phyloP scores from a whole-genome alignment of 495 filamentous ascomycete species.

The Immersiella caudata region DNA sequence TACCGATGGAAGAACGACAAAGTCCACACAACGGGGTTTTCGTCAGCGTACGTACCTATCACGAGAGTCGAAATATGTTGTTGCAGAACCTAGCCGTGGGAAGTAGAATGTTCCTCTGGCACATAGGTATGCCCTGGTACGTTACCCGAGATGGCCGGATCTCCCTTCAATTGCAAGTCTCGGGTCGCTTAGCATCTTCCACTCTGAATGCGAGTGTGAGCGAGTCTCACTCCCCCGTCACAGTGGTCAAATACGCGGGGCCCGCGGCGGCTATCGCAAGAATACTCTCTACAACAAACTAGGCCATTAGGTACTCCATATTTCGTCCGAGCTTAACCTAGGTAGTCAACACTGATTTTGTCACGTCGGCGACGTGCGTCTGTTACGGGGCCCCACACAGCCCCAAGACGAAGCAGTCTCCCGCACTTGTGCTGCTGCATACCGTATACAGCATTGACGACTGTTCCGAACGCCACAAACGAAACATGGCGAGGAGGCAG shows the following conservation, averaged over 20 bases:
- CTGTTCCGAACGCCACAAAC: neutral
- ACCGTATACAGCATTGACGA: too few relatives aligned
- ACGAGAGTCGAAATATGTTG: neutral
- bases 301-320: too few relatives aligned
- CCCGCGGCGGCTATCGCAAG: too few relatives aligned
- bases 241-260: too few relatives aligned
- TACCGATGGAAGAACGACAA: neutral
- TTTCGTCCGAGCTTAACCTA: neutral
- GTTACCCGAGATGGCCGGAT: conserved; percentile 11
- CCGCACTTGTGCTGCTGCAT: too few relatives aligned
- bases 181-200: neutral
- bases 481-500: neutral
- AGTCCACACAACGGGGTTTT: neutral
- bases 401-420: neutral
- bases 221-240: too few relatives aligned
- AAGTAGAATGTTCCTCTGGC: neutral
- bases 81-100: neutral
- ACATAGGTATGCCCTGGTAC: conserved; percentile 5
- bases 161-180: neutral
- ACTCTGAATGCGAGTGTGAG: neutral
- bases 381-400: neutral
- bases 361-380: neutral
- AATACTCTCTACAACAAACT: neutral
- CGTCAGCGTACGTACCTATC: too few relatives aligned
- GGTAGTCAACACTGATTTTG: neutral